Evolutionary conservation across 1,284 basidiomycete genomes (phyloP), one percentile per base, ranked within the genome.

Genomic region (Sutorius eximius): DNA sequence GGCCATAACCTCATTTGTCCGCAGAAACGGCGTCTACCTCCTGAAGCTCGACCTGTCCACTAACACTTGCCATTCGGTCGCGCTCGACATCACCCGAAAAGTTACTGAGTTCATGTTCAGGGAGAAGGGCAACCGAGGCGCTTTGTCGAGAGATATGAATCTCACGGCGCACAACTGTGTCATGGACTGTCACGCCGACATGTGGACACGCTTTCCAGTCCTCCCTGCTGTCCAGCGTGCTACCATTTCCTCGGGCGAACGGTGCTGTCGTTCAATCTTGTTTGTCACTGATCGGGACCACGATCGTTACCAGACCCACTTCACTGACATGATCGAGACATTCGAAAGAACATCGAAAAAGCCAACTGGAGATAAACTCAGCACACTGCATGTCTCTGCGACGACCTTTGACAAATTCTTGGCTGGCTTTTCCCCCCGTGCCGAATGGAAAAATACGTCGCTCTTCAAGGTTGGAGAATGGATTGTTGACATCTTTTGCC

Each of bases 181-280:
- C 29, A 61, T 86, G 22, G 81, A 84, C 52, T 83, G 82, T 53
- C 77, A 82, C 49, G 64, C 73, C 0, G 83, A 85, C 12, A 77
- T 83, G 40, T 86, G 84, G 83, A 81, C 76, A 7, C 78, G 82
- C 7, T 86, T 82, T 55, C 83, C 83, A 1, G 82, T 86, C 10
- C 64, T 82, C 0, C 73, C 83, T 1, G 82, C 82, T 0, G 73
- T 86, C 34, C 74, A 73, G 37, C 73, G 80, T 2, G 69, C 75
- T 6, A 80, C 75, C 0, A 75, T 79, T 36, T 68, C 71, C 4
- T 71, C 75, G 0, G 50, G 52, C 27, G 56, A 60, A 22, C 63
- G 75, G 24, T 52, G 53, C 24, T 60, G 55, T 13, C 72, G 69
- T 30, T 67, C 67, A 2, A 62, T 80, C 33, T 57, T 72, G 4